These are phyloP conservation scores for Penicillium sp. DNA, from an alignment of 2,329 filamentous ascomycete species.

Conservation along the genomic window DNA sequence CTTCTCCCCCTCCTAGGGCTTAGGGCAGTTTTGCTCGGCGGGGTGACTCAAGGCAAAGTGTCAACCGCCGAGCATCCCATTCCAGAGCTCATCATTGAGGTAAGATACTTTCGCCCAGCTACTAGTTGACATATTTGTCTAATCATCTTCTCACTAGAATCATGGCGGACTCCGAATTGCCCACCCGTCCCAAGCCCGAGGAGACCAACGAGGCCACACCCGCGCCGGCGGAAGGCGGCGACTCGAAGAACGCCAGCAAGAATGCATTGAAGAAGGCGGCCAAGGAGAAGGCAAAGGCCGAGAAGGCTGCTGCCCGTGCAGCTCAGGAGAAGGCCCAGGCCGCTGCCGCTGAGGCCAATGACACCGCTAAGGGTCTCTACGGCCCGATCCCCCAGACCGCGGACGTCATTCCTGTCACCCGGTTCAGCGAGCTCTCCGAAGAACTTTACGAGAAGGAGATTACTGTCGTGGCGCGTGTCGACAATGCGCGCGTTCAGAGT, in stretches of 20 bases:
- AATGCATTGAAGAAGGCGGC: constrained; percentile 83
- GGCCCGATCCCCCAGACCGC: constrained; percentile 66
- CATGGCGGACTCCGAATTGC: constrained; percentile 45
- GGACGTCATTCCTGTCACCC: constrained; percentile 61
- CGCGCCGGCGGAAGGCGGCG: constrained; percentile 43
- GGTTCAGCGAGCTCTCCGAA: constrained; percentile 58
- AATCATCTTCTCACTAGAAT: constrained; percentile 14
- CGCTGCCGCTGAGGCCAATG: constrained; percentile 64
- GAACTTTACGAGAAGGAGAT: constrained; percentile 69
- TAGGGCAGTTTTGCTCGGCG: constrained; percentile 34
- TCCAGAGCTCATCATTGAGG: constrained; percentile 23
- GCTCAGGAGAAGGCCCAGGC: constrained; percentile 73
- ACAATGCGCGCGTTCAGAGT: constrained; percentile 84
- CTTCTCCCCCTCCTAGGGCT: constrained; percentile 37
- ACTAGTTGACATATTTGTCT: constrained; percentile 2
- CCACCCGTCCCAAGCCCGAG: constrained; percentile 44
- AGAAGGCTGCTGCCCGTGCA: constrained; percentile 71
- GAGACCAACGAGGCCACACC: constrained; percentile 32
- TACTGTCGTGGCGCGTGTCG: constrained; percentile 76
- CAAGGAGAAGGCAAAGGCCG: constrained; percentile 86
- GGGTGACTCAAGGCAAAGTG: constrained; percentile 36
- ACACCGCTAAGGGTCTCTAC: constrained; percentile 71
- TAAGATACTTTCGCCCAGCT: constrained; percentile 8
- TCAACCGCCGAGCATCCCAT: constrained; percentile 12
- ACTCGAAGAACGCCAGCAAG: constrained; percentile 59